phyloP scores from a whole-genome alignment of 192 early-diverging fungal genomes.

The Rhizophagus prolifer region DNA sequence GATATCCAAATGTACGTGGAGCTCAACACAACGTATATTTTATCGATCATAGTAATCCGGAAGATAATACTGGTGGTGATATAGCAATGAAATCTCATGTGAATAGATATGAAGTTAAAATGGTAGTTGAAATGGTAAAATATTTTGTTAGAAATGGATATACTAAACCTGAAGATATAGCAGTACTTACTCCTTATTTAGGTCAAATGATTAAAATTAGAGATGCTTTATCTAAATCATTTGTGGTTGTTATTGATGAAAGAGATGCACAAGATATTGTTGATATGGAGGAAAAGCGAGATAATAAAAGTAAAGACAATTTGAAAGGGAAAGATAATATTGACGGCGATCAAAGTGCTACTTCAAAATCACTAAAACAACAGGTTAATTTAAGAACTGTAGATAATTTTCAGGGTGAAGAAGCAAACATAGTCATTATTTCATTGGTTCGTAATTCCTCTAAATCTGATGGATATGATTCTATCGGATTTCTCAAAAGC shows the following conservation, averaged over 20 bases:
- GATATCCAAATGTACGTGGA: constrained; percentile 42
- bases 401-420: constrained; percentile 51
- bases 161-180: constrained; percentile 44
- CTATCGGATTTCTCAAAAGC: constrained; percentile 57
- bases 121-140: constrained; percentile 45
- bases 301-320: background rate
- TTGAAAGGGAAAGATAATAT: too few relatives aligned
- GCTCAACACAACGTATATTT: constrained; percentile 49
- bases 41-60: constrained; percentile 46
- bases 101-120: constrained; percentile 50
- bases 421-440: constrained; percentile 45
- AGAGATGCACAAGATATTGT: constrained; percentile 40
- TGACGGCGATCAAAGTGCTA: background rate
- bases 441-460: constrained; percentile 41
- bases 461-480: constrained; percentile 18
- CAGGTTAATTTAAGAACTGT: constrained; percentile 43
- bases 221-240: constrained; percentile 31
- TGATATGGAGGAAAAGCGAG: constrained; percentile 17
- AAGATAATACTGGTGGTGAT: constrained; percentile 36
- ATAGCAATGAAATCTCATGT: constrained; percentile 45
- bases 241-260: constrained; percentile 41
- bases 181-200: constrained; percentile 55
- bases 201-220: constrained; percentile 51
- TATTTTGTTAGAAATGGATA: constrained; percentile 57
- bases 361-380: background rate